Percentiles rank a stretch among this genome's conserved stretches.
These are phyloP conservation scores for Oryza australiensis DNA, from an alignment of 176 grass and related monocot species.

Conservation along the genomic window DNA sequence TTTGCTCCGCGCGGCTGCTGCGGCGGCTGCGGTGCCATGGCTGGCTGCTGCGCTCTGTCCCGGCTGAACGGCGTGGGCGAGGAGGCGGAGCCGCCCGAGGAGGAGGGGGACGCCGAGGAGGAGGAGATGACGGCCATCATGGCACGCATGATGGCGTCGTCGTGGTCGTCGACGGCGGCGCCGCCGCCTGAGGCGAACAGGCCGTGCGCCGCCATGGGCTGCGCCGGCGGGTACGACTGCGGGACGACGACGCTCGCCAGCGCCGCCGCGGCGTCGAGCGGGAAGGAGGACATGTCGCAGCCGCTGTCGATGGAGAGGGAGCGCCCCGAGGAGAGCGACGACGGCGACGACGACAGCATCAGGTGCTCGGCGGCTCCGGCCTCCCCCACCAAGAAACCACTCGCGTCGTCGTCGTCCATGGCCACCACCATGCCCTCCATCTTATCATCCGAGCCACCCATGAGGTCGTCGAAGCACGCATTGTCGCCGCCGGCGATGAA, in stretches of 20 bases:
- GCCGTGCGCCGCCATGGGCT: background rate
- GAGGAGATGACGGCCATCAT: constrained; percentile 91
- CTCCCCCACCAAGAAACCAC: background rate
- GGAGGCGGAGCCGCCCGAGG: constrained; percentile 39
- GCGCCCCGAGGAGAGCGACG: constrained; percentile 52
- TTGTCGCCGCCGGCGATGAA: constrained; percentile 24
- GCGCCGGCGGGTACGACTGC: background rate
- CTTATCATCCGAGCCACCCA: background rate
- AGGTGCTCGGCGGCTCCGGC: background rate
- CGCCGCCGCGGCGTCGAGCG: constrained; percentile 6
- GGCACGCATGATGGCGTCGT: constrained; percentile 61
- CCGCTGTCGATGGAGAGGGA: constrained; percentile 63
- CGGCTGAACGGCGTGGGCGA: constrained; percentile 7
- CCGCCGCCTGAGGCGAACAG: background rate
- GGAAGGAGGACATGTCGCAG: constrained; percentile 37
- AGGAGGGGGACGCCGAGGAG: constrained; percentile 55
- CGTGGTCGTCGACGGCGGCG: constrained; percentile 15
- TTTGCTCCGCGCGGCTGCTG: background rate
- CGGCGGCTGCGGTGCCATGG: background rate
- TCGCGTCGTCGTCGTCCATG: constrained; percentile 18
- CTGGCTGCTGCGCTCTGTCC: background rate
- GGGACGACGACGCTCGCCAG: background rate
- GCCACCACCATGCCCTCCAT: constrained; percentile 1
- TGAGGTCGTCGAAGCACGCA: constrained; percentile 17
- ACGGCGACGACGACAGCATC: constrained; percentile 20